Conservation (phyloP, 179 eudicot species). For the Spinacia oleracea region DNA sequence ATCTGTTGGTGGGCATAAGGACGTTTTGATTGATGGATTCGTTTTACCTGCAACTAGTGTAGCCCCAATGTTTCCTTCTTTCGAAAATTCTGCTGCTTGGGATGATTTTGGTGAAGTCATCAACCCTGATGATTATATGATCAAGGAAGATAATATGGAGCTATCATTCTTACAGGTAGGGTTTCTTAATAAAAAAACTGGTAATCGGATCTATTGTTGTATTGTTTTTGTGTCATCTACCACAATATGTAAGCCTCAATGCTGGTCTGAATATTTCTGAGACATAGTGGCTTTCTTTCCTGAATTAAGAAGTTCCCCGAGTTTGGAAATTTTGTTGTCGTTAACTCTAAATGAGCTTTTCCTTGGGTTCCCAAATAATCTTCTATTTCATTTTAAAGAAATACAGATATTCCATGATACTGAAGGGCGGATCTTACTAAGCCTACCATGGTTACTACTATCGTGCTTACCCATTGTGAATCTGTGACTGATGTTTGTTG, state of each 20-base stretch:
- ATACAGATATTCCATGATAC: too few species aligned
- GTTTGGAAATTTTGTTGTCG: too few species aligned
- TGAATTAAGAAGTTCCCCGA: too few species aligned
- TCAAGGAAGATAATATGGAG: conserved; percentile 87
- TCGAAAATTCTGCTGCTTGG: conserved; percentile 73
- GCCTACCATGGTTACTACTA: too few species aligned
- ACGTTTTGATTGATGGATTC: conserved; percentile 86
- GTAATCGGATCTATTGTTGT: not conserved
- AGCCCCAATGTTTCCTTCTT: conserved; percentile 91
- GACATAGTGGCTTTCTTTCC: conserved; percentile 3
- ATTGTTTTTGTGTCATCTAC: not conserved
- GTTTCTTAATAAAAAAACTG: not conserved
- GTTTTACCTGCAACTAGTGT: conserved; percentile 72
- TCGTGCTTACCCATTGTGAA: not conserved
- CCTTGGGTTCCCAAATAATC: too few species aligned
- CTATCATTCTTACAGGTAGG: conserved; percentile 60
- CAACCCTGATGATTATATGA: conserved; percentile 87
- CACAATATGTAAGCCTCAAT: not conserved
- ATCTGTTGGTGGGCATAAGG: conserved; percentile 53
- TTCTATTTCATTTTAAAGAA: too few species aligned
- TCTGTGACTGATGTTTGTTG: not conserved
- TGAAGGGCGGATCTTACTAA: too few species aligned
- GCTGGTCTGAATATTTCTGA: not conserved
- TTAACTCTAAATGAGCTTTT: too few species aligned
- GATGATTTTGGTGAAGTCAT: conserved; percentile 99